These are phyloP conservation scores for Tinospora cordifolia DNA, from an alignment of 164 flowering plant genomes.

Conservation along the genomic window DNA sequence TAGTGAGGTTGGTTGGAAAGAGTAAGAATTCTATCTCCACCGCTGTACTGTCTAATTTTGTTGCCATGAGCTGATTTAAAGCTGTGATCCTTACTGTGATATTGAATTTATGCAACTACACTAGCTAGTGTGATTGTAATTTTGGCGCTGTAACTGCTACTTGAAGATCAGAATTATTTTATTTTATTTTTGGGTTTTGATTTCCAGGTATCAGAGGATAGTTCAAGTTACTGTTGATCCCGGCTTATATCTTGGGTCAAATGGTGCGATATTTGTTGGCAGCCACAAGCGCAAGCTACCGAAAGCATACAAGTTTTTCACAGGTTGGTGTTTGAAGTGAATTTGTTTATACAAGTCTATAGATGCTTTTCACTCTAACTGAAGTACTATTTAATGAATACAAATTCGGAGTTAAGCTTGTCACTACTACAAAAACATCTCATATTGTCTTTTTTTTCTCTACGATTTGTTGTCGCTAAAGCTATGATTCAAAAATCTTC, in stretches of 20 bases:
- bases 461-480: background rate
- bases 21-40: constrained; percentile 12
- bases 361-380: background rate
- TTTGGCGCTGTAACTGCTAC: background rate
- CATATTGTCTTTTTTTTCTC: background rate
- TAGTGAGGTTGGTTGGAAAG: constrained; percentile 25
- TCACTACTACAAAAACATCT: background rate
- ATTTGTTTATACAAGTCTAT: background rate
- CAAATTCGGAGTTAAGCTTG: background rate
- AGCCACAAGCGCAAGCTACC: constrained; percentile 16
- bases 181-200: background rate
- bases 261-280: constrained; percentile 16
- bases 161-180: background rate
- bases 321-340: constrained; percentile 15
- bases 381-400: too few species aligned
- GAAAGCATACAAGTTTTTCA: constrained; percentile 22
- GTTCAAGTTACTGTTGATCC: constrained; percentile 25
- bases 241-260: constrained; percentile 24
- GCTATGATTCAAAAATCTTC: background rate
- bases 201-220: constrained; percentile 21
- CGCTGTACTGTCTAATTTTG: background rate
- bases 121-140: background rate
- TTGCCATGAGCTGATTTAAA: background rate
- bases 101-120: too few species aligned
- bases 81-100: too few species aligned